Base-by-base conservation (phyloP, 106 monocot genomes). In the Chionographis japonica region DNA sequence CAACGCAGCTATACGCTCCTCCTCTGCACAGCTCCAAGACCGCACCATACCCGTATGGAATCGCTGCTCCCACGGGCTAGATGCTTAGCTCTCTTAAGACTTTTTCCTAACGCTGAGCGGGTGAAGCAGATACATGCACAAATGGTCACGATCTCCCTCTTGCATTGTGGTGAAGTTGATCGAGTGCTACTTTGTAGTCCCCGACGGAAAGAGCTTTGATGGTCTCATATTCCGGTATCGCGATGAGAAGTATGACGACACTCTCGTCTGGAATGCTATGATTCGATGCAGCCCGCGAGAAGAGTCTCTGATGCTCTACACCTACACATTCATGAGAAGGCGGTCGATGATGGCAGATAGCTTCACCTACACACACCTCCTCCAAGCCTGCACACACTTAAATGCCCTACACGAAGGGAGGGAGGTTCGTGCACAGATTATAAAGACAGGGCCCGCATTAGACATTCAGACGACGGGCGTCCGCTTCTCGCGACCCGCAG, bases 121-220 rank as follows among this genome's bases (percentile, higher is more conserved):
- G 40, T 62, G 42, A 70, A 72, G 39, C 81, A 81, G 43, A 76
- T 81, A 54, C 81, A 81, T 50, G 71, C 66, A 2, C 81, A 81
- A 40, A 81, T 81, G 81, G 68, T 75, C 49, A 56, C 40, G 16
- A 74, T 55, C 66, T 41, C 62, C 6, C 37, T 71, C 54, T 20
- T 71, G 3, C 37, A 46, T 46, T 42, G 18, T 60, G 14, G 68
- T 51, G 11, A 68, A 58, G 36, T 59, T 82, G 36, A 77, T 82
- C 40, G 60, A 69, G 38, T 39, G 40, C 4, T 82, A 82, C 60
- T 38, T 17, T 16, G 59, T 58, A 2, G 58, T 19, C 3, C 4
- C 43, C 12, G 20, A 3, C 8, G 56, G 56, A 60, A 17, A 4
- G 8, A 11, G 12, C 42, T 14, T 52, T 56, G 58, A 66, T 49